Percentiles rank a stretch among this genome's conserved stretches.
Conservation (phyloP, 768 basidiomycete genomes). For the Leccinum obscurum region DNA sequence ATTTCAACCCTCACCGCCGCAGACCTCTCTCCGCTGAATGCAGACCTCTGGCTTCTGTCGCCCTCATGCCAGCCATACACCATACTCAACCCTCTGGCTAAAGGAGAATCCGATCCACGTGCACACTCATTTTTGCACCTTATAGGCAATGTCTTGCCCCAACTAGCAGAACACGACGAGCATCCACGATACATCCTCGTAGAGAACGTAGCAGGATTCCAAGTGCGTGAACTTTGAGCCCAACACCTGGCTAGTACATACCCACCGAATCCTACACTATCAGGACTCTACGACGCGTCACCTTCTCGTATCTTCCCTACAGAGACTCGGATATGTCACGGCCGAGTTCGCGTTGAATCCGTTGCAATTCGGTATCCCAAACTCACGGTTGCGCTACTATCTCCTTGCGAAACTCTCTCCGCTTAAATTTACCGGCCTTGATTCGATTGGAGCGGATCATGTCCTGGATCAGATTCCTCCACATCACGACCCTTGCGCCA, state of each 20-base stretch:
- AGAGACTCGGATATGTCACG: slow-evolving; percentile 53
- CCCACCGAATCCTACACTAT: slow-evolving; percentile 9
- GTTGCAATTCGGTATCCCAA: slow-evolving; percentile 77
- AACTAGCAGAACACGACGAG: slow-evolving; percentile 41
- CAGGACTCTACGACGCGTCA: slow-evolving; percentile 67
- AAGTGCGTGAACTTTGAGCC: slow-evolving; percentile 45
- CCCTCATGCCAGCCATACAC: slow-evolving; percentile 88
- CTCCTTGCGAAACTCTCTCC: slow-evolving; percentile 61
- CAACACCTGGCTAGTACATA: neutral
- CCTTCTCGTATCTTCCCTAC: slow-evolving; percentile 53
- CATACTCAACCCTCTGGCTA: slow-evolving; percentile 69
- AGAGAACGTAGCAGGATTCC: slow-evolving; percentile 84
- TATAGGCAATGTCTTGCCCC: slow-evolving; percentile 60
- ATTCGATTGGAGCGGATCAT: slow-evolving; percentile 14
- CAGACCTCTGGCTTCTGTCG: slow-evolving; percentile 75
- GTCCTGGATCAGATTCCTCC: slow-evolving; percentile 58
- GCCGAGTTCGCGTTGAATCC: slow-evolving; percentile 72
- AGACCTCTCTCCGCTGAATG: slow-evolving; percentile 46
- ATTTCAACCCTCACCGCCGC: slow-evolving; percentile 56
- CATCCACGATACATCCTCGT: slow-evolving; percentile 65
- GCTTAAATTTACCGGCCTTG: slow-evolving; percentile 36
- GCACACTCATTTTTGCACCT: slow-evolving; percentile 77
- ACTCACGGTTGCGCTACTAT: slow-evolving; percentile 81
- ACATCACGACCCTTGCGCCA: slow-evolving; percentile 33
- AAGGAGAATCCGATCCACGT: slow-evolving; percentile 70